Conservation (phyloP, 2,329 filamentous ascomycete species). For the Cercospora berteroae region DNA sequence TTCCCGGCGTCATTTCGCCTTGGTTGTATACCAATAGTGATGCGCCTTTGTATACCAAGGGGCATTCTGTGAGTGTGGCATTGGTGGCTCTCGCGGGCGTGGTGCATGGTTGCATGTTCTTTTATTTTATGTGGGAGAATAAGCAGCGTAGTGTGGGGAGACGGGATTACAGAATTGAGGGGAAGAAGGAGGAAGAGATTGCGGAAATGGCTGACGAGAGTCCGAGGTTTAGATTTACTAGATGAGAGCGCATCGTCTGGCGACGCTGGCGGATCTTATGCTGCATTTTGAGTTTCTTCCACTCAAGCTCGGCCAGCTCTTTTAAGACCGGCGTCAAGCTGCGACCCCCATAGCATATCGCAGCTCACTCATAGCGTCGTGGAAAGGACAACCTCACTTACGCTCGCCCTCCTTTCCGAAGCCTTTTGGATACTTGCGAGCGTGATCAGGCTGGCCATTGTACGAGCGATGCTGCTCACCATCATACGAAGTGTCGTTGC, state of each 20-base stretch:
- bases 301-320: background rate
- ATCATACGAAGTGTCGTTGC: slow-evolving; percentile 13
- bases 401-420: slow-evolving; percentile 11
- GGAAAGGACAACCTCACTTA: background rate
- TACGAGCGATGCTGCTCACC: slow-evolving; percentile 18
- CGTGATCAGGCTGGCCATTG: slow-evolving; percentile 23
- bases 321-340: background rate
- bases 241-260: slow-evolving; percentile 15
- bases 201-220: slow-evolving; percentile 47
- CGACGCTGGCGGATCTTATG: background rate
- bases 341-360: too few species aligned
- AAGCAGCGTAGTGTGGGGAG: slow-evolving; percentile 40
- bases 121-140: slow-evolving; percentile 41
- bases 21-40: slow-evolving; percentile 55
- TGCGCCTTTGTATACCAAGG: slow-evolving; percentile 49
- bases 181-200: slow-evolving; percentile 44
- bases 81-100: slow-evolving; percentile 49
- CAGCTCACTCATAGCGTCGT: background rate
- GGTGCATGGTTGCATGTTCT: slow-evolving; percentile 40
- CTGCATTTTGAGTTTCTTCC: background rate
- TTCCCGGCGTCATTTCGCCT: slow-evolving; percentile 36
- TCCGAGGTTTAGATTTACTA: slow-evolving; percentile 46
- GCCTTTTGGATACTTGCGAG: slow-evolving; percentile 22
- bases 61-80: slow-evolving; percentile 45
- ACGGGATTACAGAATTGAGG: slow-evolving; percentile 41